Percentiles rank a stretch among this genome's conserved stretches.
Conservation (phyloP, 1,284 basidiomycete genomes). For the Leccinum huronense region DNA sequence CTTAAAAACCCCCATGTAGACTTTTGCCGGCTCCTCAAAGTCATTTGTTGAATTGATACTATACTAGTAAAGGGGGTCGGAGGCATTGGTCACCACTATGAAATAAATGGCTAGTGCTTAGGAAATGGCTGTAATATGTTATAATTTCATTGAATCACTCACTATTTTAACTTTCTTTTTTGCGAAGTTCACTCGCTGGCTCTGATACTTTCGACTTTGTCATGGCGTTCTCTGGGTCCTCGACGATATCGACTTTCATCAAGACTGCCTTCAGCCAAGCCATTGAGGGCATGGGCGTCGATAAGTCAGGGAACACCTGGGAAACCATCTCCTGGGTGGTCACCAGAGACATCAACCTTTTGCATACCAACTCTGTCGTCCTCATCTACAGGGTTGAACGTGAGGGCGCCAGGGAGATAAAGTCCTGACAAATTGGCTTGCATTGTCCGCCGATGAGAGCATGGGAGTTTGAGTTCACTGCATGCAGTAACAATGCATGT, state of each 20-base stretch:
- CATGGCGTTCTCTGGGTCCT: neutral
- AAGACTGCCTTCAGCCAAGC: neutral
- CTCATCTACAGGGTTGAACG: conserved; percentile 3
- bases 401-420: neutral
- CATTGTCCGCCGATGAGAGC: neutral
- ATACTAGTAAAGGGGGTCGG: no score
- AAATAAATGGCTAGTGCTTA: no score
- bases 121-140: no score
- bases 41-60: no score
- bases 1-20: no score
- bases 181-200: neutral
- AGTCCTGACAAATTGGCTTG: conserved; percentile 1
- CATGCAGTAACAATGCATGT: neutral
- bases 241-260: neutral
- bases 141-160: no score
- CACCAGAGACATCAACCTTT: neutral
- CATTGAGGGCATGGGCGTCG: conserved; percentile 1
- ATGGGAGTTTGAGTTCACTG: conserved; percentile 8
- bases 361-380: neutral
- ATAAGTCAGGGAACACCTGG: conserved; percentile 6
- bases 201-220: conserved; percentile 1
- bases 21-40: no score
- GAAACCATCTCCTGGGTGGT: neutral
- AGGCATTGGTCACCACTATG: no score
- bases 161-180: no score